A percentile compares a stretch with the other conserved stretches of the same genome.
phyloP scores from a whole-genome alignment of 768 basidiomycete genomes.

The Pluteus cervinus region DNA sequence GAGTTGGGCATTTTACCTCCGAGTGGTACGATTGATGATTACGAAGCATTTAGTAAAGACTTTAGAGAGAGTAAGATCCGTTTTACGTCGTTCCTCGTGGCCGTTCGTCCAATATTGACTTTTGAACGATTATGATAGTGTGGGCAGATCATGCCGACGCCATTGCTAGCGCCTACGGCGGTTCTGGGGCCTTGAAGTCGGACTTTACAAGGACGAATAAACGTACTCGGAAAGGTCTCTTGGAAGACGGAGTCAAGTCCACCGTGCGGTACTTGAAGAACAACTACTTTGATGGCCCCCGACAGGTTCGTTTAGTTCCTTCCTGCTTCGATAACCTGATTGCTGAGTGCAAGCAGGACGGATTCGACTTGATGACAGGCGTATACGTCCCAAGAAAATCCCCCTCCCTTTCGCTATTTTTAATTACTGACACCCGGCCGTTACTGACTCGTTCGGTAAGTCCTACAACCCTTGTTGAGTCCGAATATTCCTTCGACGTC shows the following conservation, averaged over 20 bases:
- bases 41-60: slow-evolving; percentile 69
- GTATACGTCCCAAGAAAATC: slow-evolving; percentile 81
- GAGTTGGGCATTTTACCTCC: slow-evolving; percentile 65
- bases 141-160: slow-evolving; percentile 97
- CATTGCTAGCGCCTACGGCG: slow-evolving; percentile 87
- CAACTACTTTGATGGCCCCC: slow-evolving; percentile 92
- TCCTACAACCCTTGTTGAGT: slow-evolving; percentile 7
- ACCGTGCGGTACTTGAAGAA: slow-evolving; percentile 86
- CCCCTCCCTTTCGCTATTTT: slow-evolving; percentile 60
- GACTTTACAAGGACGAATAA: slow-evolving; percentile 95
- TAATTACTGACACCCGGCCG: slow-evolving; percentile 78
- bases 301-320: slow-evolving; percentile 50
- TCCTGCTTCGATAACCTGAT: slow-evolving; percentile 2
- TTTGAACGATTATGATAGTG: slow-evolving; percentile 41
- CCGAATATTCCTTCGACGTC: slow-evolving; percentile 1
- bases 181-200: slow-evolving; percentile 93
- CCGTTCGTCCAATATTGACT: neutral
- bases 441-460: slow-evolving; percentile 77
- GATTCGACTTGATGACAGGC: slow-evolving; percentile 91
- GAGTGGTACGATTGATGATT: slow-evolving; percentile 74
- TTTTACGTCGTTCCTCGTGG: neutral
- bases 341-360: slow-evolving; percentile 53
- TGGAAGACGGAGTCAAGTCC: slow-evolving; percentile 87
- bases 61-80: slow-evolving; percentile 80
- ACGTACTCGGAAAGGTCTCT: slow-evolving; percentile 69